Base-by-base conservation (phyloP, 148 eudicot species). In the Silene latifolia region DNA sequence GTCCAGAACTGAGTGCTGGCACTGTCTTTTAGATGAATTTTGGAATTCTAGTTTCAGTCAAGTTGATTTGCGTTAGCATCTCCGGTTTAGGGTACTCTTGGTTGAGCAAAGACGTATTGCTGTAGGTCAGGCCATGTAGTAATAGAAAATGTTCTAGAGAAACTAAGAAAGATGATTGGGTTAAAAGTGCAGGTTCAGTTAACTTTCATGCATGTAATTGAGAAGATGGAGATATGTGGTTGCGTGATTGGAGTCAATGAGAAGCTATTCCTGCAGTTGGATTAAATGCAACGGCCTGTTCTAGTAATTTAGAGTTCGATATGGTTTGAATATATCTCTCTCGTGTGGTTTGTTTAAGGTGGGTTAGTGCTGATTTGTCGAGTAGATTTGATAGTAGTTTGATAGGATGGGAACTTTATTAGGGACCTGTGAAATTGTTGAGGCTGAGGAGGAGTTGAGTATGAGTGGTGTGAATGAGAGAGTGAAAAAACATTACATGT, bases 351-450 rank as follows among this genome's bases (percentile, higher is more conserved):
- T 57, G 48, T 75, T 60, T 23, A 70, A 60, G 66, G 83, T 76
- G 82, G 81, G 77, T 73, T 74, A 72, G 78, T 67, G 48, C 70
- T 32, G 59, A 24, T 60, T 68, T 53, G 21, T 72, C 75, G 2
- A 27, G 29, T 27, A 27, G 29, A 27, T 27, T 27, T 27, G 29
- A 27, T 27, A 27, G 29, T 27, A 27, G 35, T 32, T 32, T 4
- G 35, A 32, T 76, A 74, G 75, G 57, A 86, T 85, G 91, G 86
- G 78, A 72, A 71, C 61, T 70, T 27, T 73, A 67, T 39, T 66
- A 44, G 80, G 88, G 17, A 70, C 76, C 62, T 83, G 85, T 75
- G 98, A 93, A 86, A 93, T 91, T 61, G 88, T 84, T 19, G 98
- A 90, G 85, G 80, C 80, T 10, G 66, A 71, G 32, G 95, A 88